Evolutionary conservation across 2,329 filamentous ascomycete genomes (phyloP), one percentile per base, ranked within the genome.

Genomic region (Lachnellula suecica): DNA sequence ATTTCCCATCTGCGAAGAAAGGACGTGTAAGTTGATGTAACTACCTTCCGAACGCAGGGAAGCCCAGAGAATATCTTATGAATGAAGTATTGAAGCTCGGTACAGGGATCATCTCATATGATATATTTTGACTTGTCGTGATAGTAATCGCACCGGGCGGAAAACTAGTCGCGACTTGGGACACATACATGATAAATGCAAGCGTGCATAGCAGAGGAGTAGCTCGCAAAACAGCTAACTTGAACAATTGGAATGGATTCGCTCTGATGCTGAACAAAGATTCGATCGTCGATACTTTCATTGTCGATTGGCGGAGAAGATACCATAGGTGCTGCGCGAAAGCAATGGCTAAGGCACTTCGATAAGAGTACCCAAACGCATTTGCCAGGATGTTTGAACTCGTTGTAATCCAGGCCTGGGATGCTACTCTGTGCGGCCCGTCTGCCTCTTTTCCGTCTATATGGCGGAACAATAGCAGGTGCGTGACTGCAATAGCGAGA

Each of bases 201-300:
- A 61, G 34, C 4, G 31, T n/a, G 44, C 51, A 60, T 3, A 63
- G 38, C 4, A 45, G 23, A 15, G 60, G 62, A 15, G 56, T 41
- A 3, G 62, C 52, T 38, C 43, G 31, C 15, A 63, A 15, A 23
- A 49, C 52, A 9, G 53, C 45, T 5, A 24, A 9, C 24, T 31
- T 54, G 4, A 55, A 47, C 1, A 62, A 34, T 4, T 51, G 22
- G 23, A 63, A 51, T 7, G 52, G 47, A 41, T 63, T 63, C 4
- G 59, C 44, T 31, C 56, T 44, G 25, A 63, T 45, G 2, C 17
- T 47, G 42, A 60, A 63, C 10, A 63, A 35, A 6, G 44, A 17
- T 23, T 63, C 61, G 13, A 64, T 62, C 2, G 58, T 63, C 1
- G 60, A 64, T 1, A 64, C 59, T 47, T 56, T 61, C 59, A 64